These are phyloP conservation scores for Candida dubliniensis DNA, from an alignment of 1,139 yeast species.

Conservation along the genomic window DNA sequence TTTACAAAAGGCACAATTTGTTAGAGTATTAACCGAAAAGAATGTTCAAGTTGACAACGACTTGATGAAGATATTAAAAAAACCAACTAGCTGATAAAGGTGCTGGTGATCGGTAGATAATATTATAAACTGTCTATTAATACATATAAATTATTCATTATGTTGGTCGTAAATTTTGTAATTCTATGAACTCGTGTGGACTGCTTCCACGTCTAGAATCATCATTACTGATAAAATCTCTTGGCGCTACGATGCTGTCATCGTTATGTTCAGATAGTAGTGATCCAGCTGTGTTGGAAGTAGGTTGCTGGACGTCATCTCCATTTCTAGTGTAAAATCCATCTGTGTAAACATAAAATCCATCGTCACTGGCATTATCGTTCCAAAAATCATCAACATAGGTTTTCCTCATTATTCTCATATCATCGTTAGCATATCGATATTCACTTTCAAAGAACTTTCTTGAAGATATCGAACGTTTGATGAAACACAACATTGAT, in stretches of 20 bases:
- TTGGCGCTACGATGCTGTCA: neutral
- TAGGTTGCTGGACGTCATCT: constrained; percentile 11
- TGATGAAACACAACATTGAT: constrained; percentile 41
- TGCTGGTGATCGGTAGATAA: neutral
- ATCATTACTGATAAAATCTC: neutral
- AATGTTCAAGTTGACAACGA: constrained; percentile 5
- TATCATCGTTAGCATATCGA: constrained; percentile 35
- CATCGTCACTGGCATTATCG: constrained; percentile 46
- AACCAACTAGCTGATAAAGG: neutral
- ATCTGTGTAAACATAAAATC: constrained; percentile 46
- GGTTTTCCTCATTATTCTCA: constrained; percentile 29
- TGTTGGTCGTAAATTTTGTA: constrained; percentile 8
- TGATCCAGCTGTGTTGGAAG: neutral
- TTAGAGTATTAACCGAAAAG: constrained; percentile 8
- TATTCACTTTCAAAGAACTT: constrained; percentile 36
- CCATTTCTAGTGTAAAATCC: constrained; percentile 35
- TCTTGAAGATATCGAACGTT: constrained; percentile 39
- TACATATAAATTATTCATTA: neutral
- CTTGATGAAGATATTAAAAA: neutral
- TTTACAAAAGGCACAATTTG: constrained; percentile 11
- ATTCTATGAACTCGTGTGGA: constrained; percentile 8
- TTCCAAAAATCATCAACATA: constrained; percentile 15
- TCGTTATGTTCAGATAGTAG: neutral
- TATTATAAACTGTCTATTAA: neutral
- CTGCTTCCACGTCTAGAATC: constrained; percentile 1